Conservation (phyloP, 139 green algal genomes). For the Diplosphaera chodatii region DNA sequence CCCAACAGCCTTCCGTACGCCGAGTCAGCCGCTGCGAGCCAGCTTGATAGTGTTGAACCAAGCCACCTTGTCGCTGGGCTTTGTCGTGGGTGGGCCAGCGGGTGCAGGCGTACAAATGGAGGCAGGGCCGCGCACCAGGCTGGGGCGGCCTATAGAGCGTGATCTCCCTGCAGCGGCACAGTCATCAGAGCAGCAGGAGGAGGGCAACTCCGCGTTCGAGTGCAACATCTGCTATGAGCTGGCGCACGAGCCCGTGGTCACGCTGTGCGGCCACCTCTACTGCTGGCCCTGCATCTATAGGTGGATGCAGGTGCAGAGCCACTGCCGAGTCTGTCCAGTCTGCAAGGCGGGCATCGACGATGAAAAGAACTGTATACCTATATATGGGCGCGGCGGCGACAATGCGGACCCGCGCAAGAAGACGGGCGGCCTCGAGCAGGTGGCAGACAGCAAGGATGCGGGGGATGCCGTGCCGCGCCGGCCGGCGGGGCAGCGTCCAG, state of each 20-base stretch:
- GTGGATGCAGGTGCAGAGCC: slow-evolving; percentile 76
- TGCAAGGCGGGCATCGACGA: slow-evolving; percentile 87
- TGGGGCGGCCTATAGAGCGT: background rate
- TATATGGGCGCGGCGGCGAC: slow-evolving; percentile 71
- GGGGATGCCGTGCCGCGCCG: slow-evolving; percentile 25
- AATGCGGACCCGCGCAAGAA: slow-evolving; percentile 46
- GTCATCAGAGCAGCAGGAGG: slow-evolving; percentile 8
- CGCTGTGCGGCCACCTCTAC: slow-evolving; percentile 91
- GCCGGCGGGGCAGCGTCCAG: slow-evolving; percentile 45
- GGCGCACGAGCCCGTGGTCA: slow-evolving; percentile 86
- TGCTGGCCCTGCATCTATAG: slow-evolving; percentile 93
- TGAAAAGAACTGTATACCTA: slow-evolving; percentile 72
- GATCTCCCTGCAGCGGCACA: background rate
- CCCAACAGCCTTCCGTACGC: no score
- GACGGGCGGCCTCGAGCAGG: background rate
- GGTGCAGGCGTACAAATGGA: background rate
- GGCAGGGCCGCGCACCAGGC: background rate
- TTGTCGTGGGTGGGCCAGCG: no score
- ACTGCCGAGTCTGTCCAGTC: slow-evolving; percentile 71
- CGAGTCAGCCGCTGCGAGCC: no score
- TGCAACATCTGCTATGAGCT: slow-evolving; percentile 97
- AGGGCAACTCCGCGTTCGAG: slow-evolving; percentile 50
- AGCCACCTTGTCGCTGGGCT: no score
- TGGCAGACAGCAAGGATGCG: slow-evolving; percentile 5
- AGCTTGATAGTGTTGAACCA: no score